Conservation (phyloP, 768 basidiomycete species). For the Leccinum fibrillosum region DNA sequence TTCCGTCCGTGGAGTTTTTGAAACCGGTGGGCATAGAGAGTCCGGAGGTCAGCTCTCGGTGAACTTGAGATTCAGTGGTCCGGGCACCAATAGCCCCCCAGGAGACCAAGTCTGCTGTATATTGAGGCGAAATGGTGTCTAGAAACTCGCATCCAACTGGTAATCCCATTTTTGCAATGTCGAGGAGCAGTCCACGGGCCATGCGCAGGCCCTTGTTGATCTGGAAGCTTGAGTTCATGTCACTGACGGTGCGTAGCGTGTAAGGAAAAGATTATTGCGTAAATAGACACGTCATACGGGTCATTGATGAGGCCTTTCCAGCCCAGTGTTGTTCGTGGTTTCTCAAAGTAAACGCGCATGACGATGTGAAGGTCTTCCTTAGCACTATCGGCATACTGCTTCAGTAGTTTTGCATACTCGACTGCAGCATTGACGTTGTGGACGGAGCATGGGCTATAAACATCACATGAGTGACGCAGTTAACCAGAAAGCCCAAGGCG, state of each 20-base stretch:
- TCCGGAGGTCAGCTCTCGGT: constrained; percentile 82
- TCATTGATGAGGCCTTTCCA: constrained; percentile 99
- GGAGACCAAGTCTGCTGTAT: constrained; percentile 87
- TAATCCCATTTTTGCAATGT: constrained; percentile 86
- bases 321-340: constrained; percentile 92
- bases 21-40: constrained; percentile 97
- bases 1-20: constrained; percentile 98
- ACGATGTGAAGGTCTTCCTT: constrained; percentile 89
- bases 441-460: constrained; percentile 83
- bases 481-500: neutral
- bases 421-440: constrained; percentile 84
- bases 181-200: constrained; percentile 82
- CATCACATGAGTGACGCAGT: constrained; percentile 3
- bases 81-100: constrained; percentile 98
- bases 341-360: constrained; percentile 99
- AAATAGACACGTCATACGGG: constrained; percentile 41
- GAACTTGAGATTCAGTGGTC: constrained; percentile 91
- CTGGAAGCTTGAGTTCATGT: constrained; percentile 88
- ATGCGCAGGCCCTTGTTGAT: constrained; percentile 95
- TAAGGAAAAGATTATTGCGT: constrained; percentile 1
- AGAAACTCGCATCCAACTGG: constrained; percentile 98
- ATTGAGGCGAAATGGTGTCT: constrained; percentile 76
- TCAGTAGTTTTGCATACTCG: constrained; percentile 81
- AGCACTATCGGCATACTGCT: constrained; percentile 73
- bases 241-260: constrained; percentile 24